These are phyloP conservation scores for Trichoderma simmonsii DNA, from an alignment of 2,329 filamentous ascomycete genomes.

Conservation along the genomic window DNA sequence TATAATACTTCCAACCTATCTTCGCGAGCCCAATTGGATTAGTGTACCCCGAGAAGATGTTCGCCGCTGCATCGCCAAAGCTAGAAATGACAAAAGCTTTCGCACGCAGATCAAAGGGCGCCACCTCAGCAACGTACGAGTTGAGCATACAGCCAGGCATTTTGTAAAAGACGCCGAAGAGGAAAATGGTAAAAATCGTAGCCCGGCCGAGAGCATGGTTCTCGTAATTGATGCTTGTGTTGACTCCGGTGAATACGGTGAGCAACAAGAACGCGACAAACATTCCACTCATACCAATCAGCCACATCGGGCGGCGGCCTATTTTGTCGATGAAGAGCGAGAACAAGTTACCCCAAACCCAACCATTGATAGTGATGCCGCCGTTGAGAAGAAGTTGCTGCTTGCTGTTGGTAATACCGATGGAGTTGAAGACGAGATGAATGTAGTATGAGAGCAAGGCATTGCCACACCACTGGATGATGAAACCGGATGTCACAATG, in stretches of 20 bases:
- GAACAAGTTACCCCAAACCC: background rate
- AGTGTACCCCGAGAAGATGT: slow-evolving; percentile 10
- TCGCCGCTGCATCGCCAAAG: slow-evolving; percentile 13
- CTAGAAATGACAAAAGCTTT: slow-evolving; percentile 16
- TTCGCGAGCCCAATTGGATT: background rate
- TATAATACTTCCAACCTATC: slow-evolving; percentile 14
- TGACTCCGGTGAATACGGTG: slow-evolving; percentile 10
- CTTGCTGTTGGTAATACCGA: background rate
- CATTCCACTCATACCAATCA: slow-evolving; percentile 18
- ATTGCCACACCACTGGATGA: background rate
- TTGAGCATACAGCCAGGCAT: slow-evolving; percentile 17
- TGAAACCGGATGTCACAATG: slow-evolving; percentile 14
- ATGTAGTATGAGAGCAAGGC: background rate
- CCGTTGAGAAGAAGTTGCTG: background rate
- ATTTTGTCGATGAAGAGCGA: slow-evolving; percentile 5
- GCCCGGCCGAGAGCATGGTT: background rate
- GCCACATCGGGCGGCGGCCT: slow-evolving; percentile 11
- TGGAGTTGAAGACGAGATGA: background rate
- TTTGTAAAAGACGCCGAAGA: slow-evolving; percentile 13
- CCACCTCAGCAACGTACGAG: slow-evolving; percentile 14
- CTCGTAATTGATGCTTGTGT: slow-evolving; percentile 4
- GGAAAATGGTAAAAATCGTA: slow-evolving; percentile 14
- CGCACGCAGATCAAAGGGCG: slow-evolving; percentile 12
- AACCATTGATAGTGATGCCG: background rate
- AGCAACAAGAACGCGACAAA: slow-evolving; percentile 10